phyloP scores from a whole-genome alignment of 306 rosid species.

The Rosa multiflora region DNA sequence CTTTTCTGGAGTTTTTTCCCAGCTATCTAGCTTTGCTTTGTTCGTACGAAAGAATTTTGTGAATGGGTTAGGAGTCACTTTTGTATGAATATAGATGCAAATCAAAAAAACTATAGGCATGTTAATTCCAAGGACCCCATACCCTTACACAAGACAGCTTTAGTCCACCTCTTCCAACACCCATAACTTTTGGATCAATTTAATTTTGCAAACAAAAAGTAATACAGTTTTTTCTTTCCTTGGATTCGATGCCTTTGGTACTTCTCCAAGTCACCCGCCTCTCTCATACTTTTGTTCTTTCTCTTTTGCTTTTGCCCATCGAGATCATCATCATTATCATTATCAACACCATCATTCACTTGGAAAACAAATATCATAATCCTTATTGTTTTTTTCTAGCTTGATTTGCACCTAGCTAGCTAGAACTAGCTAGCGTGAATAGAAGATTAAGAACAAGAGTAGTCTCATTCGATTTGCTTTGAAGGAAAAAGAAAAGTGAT shows the following conservation, averaged over 20 bases:
- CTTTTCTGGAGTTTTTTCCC: conserved; percentile 17
- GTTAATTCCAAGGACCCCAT: conserved; percentile 37
- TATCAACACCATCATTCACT: conserved; percentile 12
- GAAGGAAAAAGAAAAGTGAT: not conserved
- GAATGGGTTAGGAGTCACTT: conserved; percentile 3
- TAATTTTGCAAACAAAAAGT: conserved; percentile 28
- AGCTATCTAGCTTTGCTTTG: conserved; percentile 51
- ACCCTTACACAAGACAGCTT: conserved; percentile 40
- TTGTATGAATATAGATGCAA: not conserved
- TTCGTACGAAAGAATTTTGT: conserved; percentile 45
- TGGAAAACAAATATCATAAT: not conserved
- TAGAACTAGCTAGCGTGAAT: not conserved
- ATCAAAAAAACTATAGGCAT: not conserved
- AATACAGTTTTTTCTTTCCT: conserved; percentile 27
- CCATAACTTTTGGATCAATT: conserved; percentile 26
- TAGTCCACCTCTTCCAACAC: conserved; percentile 25
- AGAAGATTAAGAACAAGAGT: not conserved
- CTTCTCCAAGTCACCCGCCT: conserved; percentile 37
- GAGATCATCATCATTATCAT: conserved; percentile 26
- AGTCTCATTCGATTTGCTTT: not conserved
- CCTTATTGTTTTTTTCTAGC: not conserved
- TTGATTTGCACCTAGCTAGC: not conserved
- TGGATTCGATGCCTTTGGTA: conserved; percentile 56
- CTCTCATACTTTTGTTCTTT: not conserved
- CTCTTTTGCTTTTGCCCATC: conserved; percentile 22